These are phyloP conservation scores for Cardiosporidium cionae DNA, from an alignment of 169 alveolate genomes.

Conservation along the genomic window DNA sequence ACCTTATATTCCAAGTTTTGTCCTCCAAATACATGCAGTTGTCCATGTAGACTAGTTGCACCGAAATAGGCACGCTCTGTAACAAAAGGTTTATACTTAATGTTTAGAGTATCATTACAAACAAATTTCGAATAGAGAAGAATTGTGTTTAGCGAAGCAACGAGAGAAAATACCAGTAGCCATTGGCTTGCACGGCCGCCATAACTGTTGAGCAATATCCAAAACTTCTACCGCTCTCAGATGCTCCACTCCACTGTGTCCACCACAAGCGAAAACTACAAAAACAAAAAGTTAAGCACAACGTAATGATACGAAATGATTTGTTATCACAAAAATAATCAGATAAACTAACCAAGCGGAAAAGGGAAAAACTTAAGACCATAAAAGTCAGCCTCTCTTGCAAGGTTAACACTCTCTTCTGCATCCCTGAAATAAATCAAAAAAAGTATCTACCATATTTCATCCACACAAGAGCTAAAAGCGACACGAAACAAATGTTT, in stretches of 20 bases:
- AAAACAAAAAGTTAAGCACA: too few species aligned
- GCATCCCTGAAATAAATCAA: conserved; percentile 54
- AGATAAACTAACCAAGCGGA: conserved; percentile 39
- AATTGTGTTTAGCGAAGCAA: too few species aligned
- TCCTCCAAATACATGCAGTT: conserved; percentile 73
- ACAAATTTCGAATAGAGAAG: too few species aligned
- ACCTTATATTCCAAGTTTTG: conserved; percentile 76
- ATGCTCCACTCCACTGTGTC: conserved; percentile 67
- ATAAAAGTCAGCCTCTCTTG: conserved; percentile 63
- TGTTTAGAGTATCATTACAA: too few species aligned
- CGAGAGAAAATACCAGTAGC: background rate
- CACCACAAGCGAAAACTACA: conserved; percentile 58
- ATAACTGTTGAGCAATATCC: conserved; percentile 66
- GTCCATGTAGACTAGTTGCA: conserved; percentile 34
- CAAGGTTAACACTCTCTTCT: conserved; percentile 58
- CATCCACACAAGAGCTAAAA: too few species aligned
- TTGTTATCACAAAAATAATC: background rate
- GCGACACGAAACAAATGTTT: background rate
- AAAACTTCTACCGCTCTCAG: conserved; percentile 60
- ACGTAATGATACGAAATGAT: too few species aligned
- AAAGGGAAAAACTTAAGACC: conserved; percentile 69
- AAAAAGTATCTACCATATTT: too few species aligned
- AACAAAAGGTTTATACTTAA: too few species aligned
- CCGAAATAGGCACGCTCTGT: conserved; percentile 53
- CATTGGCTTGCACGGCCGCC: conserved; percentile 79